phyloP scores from a whole-genome alignment of 257 asterid genomes.

The Perilla frutescens region DNA sequence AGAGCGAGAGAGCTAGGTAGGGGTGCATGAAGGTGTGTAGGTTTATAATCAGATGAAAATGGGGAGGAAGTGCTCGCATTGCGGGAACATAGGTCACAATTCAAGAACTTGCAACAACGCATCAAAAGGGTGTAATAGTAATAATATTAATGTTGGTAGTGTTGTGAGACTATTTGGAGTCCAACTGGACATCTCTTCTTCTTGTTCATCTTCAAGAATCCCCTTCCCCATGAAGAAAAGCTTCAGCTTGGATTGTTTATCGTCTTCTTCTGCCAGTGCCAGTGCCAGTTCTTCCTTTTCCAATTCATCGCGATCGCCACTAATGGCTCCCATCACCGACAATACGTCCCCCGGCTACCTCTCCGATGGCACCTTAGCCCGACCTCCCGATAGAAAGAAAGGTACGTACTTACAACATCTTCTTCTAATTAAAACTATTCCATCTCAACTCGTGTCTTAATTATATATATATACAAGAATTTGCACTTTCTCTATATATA shows the following conservation, averaged over 20 bases:
- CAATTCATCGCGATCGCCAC: background rate
- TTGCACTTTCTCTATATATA: too few relatives aligned
- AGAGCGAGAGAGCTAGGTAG: background rate
- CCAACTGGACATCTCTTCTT: constrained; percentile 48
- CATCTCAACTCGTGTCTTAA: background rate
- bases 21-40: constrained; percentile 18
- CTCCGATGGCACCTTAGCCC: constrained; percentile 57
- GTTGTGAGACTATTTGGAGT: constrained; percentile 81
- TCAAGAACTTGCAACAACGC: constrained; percentile 76
- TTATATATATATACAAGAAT: too few relatives aligned
- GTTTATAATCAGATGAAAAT: constrained; percentile 28
- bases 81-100: constrained; percentile 89
- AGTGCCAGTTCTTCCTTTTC: constrained; percentile 47
- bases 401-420: constrained; percentile 38
- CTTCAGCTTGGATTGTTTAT: constrained; percentile 73
- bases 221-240: constrained; percentile 58
- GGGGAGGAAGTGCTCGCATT: constrained; percentile 91
- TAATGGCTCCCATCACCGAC: constrained; percentile 32
- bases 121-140: constrained; percentile 16
- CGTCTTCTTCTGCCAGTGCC: constrained; percentile 26
- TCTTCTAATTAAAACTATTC: background rate
- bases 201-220: constrained; percentile 26
- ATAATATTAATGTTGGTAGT: background rate
- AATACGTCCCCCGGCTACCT: constrained; percentile 50
- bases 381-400: constrained; percentile 62